Conservation (phyloP, 106 monocot species). For the Allium sativum region DNA sequence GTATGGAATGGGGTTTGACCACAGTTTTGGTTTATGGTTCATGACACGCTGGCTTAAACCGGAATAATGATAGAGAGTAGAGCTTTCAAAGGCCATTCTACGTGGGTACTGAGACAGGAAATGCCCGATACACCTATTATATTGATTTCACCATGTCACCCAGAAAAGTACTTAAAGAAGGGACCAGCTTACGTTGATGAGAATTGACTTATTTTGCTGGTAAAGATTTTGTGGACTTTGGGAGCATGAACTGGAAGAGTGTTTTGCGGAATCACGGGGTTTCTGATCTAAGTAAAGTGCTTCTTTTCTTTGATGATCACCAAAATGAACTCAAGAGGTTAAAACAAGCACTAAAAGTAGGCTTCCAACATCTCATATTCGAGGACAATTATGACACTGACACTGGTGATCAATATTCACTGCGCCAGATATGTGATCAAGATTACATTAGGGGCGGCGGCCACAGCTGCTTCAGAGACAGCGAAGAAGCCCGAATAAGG, state of each 20-base stretch:
- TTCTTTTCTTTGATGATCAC: constrained; percentile 96
- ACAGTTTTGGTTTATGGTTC: constrained; percentile 99
- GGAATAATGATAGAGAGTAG: constrained; percentile 92
- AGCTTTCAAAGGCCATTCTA: constrained; percentile 95
- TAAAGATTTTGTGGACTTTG: constrained; percentile 93
- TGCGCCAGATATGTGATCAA: constrained; percentile 97
- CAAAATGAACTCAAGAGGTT: constrained; percentile 95
- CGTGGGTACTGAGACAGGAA: constrained; percentile 91
- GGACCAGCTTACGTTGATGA: constrained; percentile 89
- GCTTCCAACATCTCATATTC: constrained; percentile 82
- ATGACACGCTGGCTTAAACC: constrained; percentile 87
- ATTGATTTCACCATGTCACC: constrained; percentile 81
- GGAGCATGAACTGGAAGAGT: constrained; percentile 54
- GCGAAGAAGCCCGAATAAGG: constrained; percentile 66
- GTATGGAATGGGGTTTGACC: constrained; percentile 99
- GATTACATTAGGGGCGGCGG: constrained; percentile 85
- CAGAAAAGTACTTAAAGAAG: constrained; percentile 84
- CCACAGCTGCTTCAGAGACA: constrained; percentile 64
- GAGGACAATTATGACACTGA: constrained; percentile 98
- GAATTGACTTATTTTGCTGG: constrained; percentile 95
- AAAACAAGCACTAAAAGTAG: constrained; percentile 74
- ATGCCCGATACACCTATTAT: constrained; percentile 64
- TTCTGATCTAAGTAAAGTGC: constrained; percentile 51
- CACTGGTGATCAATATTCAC: constrained; percentile 93
- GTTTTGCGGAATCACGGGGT: constrained; percentile 71